Percentiles rank a stretch among this genome's conserved stretches.
Conservation (phyloP, 805 yeast genomes). For the Yarrowia osloensis region DNA sequence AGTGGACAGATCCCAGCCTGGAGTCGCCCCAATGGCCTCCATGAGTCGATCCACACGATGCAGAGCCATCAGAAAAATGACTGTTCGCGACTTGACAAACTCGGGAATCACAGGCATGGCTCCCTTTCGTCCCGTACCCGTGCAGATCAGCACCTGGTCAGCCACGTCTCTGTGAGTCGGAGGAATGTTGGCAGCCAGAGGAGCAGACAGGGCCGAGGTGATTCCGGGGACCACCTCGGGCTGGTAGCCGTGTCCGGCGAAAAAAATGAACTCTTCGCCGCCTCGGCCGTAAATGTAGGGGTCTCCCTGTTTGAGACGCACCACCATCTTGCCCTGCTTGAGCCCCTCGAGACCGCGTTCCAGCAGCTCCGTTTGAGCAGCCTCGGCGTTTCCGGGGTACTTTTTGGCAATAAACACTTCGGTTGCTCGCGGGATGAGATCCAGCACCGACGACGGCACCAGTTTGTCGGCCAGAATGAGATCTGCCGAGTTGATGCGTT, state of each 20-base stretch:
- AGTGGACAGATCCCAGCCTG: constrained; percentile 65
- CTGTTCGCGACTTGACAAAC: constrained; percentile 70
- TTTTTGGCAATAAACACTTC: constrained; percentile 84
- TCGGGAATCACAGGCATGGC: constrained; percentile 76
- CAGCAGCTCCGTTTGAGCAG: constrained; percentile 83
- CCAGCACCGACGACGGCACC: constrained; percentile 85
- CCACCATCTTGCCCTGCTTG: constrained; percentile 70
- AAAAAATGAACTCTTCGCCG: constrained; percentile 83
- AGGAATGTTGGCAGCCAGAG: constrained; percentile 78
- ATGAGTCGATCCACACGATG: constrained; percentile 58
- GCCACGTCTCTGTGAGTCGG: constrained; percentile 91
- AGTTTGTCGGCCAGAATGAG: constrained; percentile 84
- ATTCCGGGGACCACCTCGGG: constrained; percentile 85
- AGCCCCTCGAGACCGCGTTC: constrained; percentile 69
- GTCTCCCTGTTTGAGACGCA: constrained; percentile 92
- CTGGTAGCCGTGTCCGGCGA: constrained; percentile 62
- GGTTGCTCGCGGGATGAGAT: constrained; percentile 74
- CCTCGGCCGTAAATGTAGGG: constrained; percentile 97
- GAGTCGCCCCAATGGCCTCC: constrained; percentile 50
- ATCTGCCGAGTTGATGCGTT: constrained; percentile 79
- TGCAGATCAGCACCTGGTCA: constrained; percentile 88
- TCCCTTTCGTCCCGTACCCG: constrained; percentile 93
- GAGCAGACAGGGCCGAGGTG: constrained; percentile 86
- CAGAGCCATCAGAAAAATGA: constrained; percentile 85
- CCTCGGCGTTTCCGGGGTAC: constrained; percentile 95